Evolutionary conservation across 331 rosid genomes (phyloP).

Genomic region (Quercus phellos): DNA sequence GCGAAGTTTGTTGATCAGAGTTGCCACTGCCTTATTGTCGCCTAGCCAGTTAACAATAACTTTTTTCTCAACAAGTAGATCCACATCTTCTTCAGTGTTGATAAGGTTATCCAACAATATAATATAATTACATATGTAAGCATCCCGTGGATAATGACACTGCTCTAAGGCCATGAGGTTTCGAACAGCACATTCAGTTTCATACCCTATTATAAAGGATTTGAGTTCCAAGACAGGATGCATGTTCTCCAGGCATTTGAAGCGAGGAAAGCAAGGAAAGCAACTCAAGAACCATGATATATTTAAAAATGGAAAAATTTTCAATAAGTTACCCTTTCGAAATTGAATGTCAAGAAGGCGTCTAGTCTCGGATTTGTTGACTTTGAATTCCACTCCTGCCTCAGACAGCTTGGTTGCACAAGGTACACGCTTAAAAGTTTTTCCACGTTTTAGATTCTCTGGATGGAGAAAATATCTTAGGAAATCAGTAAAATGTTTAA

Average conservation of each 20-base stretch:
- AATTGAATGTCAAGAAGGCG: too few relatives aligned
- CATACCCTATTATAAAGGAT: neutral
- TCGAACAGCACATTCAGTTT: neutral
- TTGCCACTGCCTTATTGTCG: neutral
- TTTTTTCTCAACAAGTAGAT: constrained; percentile 15
- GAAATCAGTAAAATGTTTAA: too few relatives aligned
- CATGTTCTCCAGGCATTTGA: constrained; percentile 30
- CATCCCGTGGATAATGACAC: constrained; percentile 11
- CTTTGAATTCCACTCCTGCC: too few relatives aligned
- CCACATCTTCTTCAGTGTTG: constrained; percentile 10
- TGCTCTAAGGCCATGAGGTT: constrained; percentile 11
- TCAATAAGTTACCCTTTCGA: too few relatives aligned
- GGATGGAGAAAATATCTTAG: too few relatives aligned
- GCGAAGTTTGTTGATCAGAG: neutral
- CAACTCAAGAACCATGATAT: too few relatives aligned
- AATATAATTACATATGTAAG: constrained; percentile 38
- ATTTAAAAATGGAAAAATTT: too few relatives aligned
- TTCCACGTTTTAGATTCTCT: too few relatives aligned
- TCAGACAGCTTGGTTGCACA: too few relatives aligned
- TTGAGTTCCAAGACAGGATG: neutral
- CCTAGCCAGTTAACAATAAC: constrained; percentile 15
- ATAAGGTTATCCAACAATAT: constrained; percentile 31
- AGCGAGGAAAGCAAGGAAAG: neutral
- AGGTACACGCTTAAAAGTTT: too few relatives aligned
- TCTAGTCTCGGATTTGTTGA: too few relatives aligned